phyloP scores from a whole-genome alignment of 805 yeast species.

The Wickerhamiella slavikovae region DNA sequence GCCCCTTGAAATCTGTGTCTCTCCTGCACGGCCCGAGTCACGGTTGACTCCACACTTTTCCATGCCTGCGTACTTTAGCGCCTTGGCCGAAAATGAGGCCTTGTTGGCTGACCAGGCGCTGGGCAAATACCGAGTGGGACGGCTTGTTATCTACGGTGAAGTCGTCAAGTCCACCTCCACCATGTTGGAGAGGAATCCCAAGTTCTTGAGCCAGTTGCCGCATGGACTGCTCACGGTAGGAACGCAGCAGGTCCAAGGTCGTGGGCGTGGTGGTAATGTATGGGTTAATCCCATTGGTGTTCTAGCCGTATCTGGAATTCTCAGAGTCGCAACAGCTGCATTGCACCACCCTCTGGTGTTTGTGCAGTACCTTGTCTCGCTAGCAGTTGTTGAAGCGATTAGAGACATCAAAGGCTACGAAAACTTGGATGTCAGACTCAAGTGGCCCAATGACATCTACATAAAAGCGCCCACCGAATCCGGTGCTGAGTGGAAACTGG shows the following conservation, averaged over 20 bases:
- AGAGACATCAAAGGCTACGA: slow-evolving; percentile 44
- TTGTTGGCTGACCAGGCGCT: too few species aligned
- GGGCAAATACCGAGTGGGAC: too few species aligned
- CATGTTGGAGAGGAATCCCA: slow-evolving; percentile 51
- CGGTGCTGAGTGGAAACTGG: slow-evolving; percentile 27
- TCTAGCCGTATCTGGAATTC: slow-evolving; percentile 54
- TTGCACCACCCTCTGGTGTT: slow-evolving; percentile 49
- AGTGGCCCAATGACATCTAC: slow-evolving; percentile 96
- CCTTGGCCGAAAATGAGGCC: slow-evolving; percentile 19
- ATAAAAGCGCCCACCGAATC: too few species aligned
- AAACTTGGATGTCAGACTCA: slow-evolving; percentile 57
- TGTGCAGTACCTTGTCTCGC: slow-evolving; percentile 63
- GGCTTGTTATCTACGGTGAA: slow-evolving; percentile 55
- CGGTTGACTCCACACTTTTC: slow-evolving; percentile 67
- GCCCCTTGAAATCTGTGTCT: too few species aligned
- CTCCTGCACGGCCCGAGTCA: too few species aligned
- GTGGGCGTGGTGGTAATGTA: slow-evolving; percentile 85
- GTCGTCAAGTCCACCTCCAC: slow-evolving; percentile 77
- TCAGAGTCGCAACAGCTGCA: slow-evolving; percentile 32
- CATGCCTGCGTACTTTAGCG: slow-evolving; percentile 30
- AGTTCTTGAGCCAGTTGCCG: slow-evolving; percentile 38
- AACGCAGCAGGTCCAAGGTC: slow-evolving; percentile 69
- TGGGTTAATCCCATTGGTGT: slow-evolving; percentile 95
- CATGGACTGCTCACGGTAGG: slow-evolving; percentile 51
- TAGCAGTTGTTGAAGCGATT: slow-evolving; percentile 69